Evolutionary conservation across 1,139 yeast genomes (phyloP).

Genomic region (Suhomyces yuchorum): DNA sequence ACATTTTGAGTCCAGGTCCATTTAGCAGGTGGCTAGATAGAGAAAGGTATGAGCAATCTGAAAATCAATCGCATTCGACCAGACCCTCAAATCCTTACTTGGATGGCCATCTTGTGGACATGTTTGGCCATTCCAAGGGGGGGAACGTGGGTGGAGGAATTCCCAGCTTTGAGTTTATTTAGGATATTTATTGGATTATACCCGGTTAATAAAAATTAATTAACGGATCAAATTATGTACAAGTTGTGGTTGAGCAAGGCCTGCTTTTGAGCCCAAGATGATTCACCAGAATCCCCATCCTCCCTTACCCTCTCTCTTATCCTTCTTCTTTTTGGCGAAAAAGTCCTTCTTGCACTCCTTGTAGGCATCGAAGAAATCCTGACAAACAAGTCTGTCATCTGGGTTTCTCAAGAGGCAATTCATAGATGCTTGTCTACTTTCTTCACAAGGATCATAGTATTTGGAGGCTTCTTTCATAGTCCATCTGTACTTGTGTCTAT

Average conservation of each 20-base stretch:
- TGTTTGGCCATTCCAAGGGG: slow-evolving; percentile 8
- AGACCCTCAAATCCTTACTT: slow-evolving; percentile 6
- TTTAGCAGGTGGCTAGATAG: slow-evolving; percentile 10
- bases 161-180: slow-evolving; percentile 10
- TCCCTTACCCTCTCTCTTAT: slow-evolving; percentile 41
- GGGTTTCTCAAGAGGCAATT: slow-evolving; percentile 77
- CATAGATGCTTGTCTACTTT: slow-evolving; percentile 83
- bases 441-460: slow-evolving; percentile 91
- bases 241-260: not conserved
- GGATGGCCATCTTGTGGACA: slow-evolving; percentile 5
- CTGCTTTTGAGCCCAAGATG: not conserved
- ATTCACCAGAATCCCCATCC: slow-evolving; percentile 50
- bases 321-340: slow-evolving; percentile 46
- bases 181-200: not conserved
- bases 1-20: slow-evolving; percentile 4
- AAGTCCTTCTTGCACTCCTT: slow-evolving; percentile 90
- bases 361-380: slow-evolving; percentile 88
- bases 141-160: slow-evolving; percentile 7
- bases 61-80: not conserved
- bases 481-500: slow-evolving; percentile 62
- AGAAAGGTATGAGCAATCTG: slow-evolving; percentile 2
- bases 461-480: slow-evolving; percentile 74
- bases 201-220: not conserved
- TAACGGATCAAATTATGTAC: not conserved
- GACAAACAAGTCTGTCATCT: slow-evolving; percentile 72